Base-by-base conservation (phyloP, 768 basidiomycete genomes). In the Termitomyces sp. region DNA sequence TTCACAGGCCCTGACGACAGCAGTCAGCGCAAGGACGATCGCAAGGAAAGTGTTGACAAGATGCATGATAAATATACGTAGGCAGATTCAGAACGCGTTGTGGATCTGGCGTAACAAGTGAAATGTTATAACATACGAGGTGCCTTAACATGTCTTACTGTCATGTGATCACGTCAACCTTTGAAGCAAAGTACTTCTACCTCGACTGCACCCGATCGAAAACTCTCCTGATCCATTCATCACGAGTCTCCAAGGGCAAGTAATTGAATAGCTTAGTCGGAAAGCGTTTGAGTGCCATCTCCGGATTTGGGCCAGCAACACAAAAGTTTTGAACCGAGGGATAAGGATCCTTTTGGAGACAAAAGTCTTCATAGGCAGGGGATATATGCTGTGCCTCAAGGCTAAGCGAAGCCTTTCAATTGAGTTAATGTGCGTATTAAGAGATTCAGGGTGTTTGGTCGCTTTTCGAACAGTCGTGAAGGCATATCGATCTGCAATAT, bases 1-100 rank as follows among this genome's bases (percentile, higher is more conserved):
- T 76, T 91, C 89, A 68, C 89, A 92, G 31, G 84, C 84, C 39
- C 67, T 65, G 58, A 81, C 78, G 44, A 74, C 66, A 65, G 71
- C 66, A 47, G 78, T 75, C 64, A 70, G 63, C 20, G 67, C 39
- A 16, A 68, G 58, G 55, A 73, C 51, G 33, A 74, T 42, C 33
- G 69, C 47, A 49, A 69, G 7, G 54, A 71, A 55, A 65, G 61
- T 54, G 62, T 45, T 31, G 61, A 53, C 44, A 54, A 62, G 48
- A 60, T 50, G 64, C 68, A 71, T 64, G n/a, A 58, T 57, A 55
- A 16, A 42, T 41, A 42, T 42, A 11, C n/a, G n/a, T 16, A 27
- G 18, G 11, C 22, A 4, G 24, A 27, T 27, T 4, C 6, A 53
- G 7, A 9, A 13, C 24, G 6, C 27, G 24, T 13, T 30, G 18